Percentiles rank a stretch among this genome's conserved stretches.
These are phyloP conservation scores for Paramecium tetraurelia DNA, from an alignment of 73 alveolate genomes.

Conservation along the genomic window DNA sequence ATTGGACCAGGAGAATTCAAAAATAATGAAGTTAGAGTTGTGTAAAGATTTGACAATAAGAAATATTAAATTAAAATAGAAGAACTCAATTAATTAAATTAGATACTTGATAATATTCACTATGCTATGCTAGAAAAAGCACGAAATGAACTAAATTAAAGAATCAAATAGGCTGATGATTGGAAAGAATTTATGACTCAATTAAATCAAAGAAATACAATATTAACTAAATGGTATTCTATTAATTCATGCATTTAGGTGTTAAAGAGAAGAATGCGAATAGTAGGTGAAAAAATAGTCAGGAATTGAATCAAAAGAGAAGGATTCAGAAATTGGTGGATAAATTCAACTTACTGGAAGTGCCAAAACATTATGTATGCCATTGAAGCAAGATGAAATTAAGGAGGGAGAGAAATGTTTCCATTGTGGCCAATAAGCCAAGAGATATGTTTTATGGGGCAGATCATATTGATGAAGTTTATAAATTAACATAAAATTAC, in stretches of 20 bases:
- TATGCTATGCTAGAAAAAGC: slow-evolving; percentile 90
- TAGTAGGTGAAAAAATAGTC: slow-evolving; percentile 88
- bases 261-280: slow-evolving; percentile 90
- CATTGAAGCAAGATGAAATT: slow-evolving; percentile 83
- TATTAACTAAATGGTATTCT: slow-evolving; percentile 91
- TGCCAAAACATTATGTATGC: slow-evolving; percentile 96
- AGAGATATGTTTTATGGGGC: slow-evolving; percentile 90
- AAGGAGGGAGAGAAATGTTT: slow-evolving; percentile 93
- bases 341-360: slow-evolving; percentile 87
- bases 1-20: slow-evolving; percentile 86
- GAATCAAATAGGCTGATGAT: slow-evolving; percentile 83
- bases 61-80: slow-evolving; percentile 69
- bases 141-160: slow-evolving; percentile 68
- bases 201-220: slow-evolving; percentile 82
- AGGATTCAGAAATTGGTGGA: slow-evolving; percentile 86
- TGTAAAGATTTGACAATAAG: slow-evolving; percentile 79
- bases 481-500: no score
- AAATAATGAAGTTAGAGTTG: slow-evolving; percentile 69
- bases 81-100: slow-evolving; percentile 76
- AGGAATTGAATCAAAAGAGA: slow-evolving; percentile 86
- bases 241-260: background rate
- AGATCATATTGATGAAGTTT: slow-evolving; percentile 85
- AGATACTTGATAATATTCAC: slow-evolving; percentile 84
- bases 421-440: slow-evolving; percentile 93
- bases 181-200: slow-evolving; percentile 94